Base-by-base conservation (phyloP, 2,329 filamentous ascomycete genomes). In the Aureobasidium sp. region DNA sequence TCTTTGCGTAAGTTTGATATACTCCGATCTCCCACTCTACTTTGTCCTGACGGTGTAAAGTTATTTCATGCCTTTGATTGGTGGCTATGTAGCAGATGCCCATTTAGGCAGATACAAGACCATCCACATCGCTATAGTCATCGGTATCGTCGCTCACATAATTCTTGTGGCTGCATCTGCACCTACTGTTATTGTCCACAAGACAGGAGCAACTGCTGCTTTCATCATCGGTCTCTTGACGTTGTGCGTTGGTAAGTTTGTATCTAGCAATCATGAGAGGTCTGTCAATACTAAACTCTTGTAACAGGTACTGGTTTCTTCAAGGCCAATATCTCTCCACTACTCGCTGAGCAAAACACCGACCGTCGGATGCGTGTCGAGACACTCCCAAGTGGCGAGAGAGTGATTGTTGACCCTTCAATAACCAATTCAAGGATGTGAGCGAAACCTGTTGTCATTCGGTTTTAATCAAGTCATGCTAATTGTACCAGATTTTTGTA, bases 311-410 rank as follows among this genome's bases (percentile, higher is more conserved):
- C 74, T 25, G 83, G 81, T 6, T 89, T 84, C 1, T 83, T 83
- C 82, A 92, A 92, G 78, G 83, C 87, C 65, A 92, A 91, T 69
- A 86, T 92, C 49, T 75, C 73, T 5, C 78, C 78, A 0, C 67
- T 77, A 21, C 73, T 80, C 29, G 74, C 77, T 10, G 78, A 80
- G 64, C 78, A 79, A 66, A 76, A 77, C 41, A 68, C 67, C 5
- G 70, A 72, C 25, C 75, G 72, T 27, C 74, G 70, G 34, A 70
- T 74, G 0, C 74, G 73, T 62, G 69, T 78, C 36, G 74, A 69
- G 57, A 62, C 72, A 8, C 63, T 68, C 15, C 62, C 75, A 65
- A 73, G 63, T 70, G 76, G 77, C 36, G 76, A 79, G 66, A 70
- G 72, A 34, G 71, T 79, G 54, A 74, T 79, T 60, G 74, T 78